phyloP scores from a whole-genome alignment of 2,329 filamentous ascomycete species.

The Cytospora leucostoma region DNA sequence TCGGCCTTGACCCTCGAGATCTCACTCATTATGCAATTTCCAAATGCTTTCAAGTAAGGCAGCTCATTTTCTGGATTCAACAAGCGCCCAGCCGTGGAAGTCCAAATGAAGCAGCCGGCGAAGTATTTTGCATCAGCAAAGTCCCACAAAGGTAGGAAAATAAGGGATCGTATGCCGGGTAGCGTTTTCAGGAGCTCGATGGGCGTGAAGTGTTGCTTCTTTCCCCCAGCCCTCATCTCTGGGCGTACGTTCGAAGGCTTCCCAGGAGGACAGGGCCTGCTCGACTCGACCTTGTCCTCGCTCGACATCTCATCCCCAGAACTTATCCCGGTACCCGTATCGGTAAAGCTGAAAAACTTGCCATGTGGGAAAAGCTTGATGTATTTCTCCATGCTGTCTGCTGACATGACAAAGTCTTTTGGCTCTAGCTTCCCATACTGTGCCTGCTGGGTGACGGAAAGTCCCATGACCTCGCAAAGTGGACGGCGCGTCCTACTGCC shows the following conservation, averaged over 20 bases:
- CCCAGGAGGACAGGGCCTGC: constrained; percentile 2
- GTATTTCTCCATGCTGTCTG: constrained; percentile 21
- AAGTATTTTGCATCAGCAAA: constrained; percentile 29
- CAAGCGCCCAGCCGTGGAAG: not conserved
- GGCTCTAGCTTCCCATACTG: constrained; percentile 15
- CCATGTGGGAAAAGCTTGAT: constrained; percentile 19
- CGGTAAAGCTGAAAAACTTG: constrained; percentile 23
- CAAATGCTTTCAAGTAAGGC: constrained; percentile 48
- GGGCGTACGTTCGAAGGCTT: not conserved
- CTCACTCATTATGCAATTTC: constrained; percentile 58
- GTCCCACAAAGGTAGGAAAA: constrained; percentile 53
- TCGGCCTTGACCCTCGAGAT: constrained; percentile 46
- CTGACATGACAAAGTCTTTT: constrained; percentile 15
- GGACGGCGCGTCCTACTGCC: not conserved
- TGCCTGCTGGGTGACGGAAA: constrained; percentile 19
- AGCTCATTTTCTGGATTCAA: constrained; percentile 42
- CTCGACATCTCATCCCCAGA: constrained; percentile 14
- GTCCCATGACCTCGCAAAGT: constrained; percentile 16
- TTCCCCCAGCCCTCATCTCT: not conserved
- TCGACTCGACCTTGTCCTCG: constrained; percentile 22
- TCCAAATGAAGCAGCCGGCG: constrained; percentile 25
- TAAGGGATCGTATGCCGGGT: constrained; percentile 47
- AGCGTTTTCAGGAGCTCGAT: constrained; percentile 40
- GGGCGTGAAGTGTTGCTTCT: constrained; percentile 32
- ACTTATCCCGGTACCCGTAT: constrained; percentile 15